Evolutionary conservation across 768 basidiomycete genomes (phyloP).

Genomic region (Sarcomyxa edulis): DNA sequence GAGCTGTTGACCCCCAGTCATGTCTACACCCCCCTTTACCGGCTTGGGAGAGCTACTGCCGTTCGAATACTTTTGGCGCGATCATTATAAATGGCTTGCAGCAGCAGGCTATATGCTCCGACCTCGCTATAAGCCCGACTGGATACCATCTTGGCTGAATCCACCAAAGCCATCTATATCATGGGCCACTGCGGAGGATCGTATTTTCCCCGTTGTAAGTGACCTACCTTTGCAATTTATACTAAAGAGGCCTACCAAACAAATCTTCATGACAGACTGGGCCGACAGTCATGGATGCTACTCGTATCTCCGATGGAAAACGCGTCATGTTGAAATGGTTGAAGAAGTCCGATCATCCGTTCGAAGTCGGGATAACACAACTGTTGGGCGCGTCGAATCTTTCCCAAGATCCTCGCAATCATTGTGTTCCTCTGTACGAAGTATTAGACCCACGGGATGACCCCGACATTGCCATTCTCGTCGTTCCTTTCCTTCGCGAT

Average conservation of each 20-base stretch:
- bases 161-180: slow-evolving; percentile 8
- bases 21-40: too few relatives aligned
- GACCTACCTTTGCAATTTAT: background rate
- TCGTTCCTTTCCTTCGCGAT: slow-evolving; percentile 11
- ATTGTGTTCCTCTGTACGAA: slow-evolving; percentile 20
- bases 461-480: slow-evolving; percentile 8
- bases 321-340: slow-evolving; percentile 21
- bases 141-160: slow-evolving; percentile 23
- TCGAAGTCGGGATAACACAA: slow-evolving; percentile 19
- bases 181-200: slow-evolving; percentile 7
- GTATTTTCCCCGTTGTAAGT: slow-evolving; percentile 1
- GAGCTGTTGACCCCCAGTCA: too few relatives aligned
- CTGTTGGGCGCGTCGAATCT: slow-evolving; percentile 10
- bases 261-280: too few relatives aligned
- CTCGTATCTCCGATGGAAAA: slow-evolving; percentile 17
- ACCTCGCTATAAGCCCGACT: slow-evolving; percentile 22
- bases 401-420: slow-evolving; percentile 13
- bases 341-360: slow-evolving; percentile 7
- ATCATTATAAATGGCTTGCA: slow-evolving; percentile 18
- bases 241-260: too few relatives aligned
- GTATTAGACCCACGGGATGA: slow-evolving; percentile 10
- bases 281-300: slow-evolving; percentile 19
- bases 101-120: slow-evolving; percentile 20
- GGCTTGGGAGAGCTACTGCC: too few relatives aligned
- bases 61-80: slow-evolving; percentile 20